Evolutionary conservation across 192 early-diverging fungal genomes (phyloP), one percentile per base, ranked within the genome.

Genomic region (Coemansia sp.): DNA sequence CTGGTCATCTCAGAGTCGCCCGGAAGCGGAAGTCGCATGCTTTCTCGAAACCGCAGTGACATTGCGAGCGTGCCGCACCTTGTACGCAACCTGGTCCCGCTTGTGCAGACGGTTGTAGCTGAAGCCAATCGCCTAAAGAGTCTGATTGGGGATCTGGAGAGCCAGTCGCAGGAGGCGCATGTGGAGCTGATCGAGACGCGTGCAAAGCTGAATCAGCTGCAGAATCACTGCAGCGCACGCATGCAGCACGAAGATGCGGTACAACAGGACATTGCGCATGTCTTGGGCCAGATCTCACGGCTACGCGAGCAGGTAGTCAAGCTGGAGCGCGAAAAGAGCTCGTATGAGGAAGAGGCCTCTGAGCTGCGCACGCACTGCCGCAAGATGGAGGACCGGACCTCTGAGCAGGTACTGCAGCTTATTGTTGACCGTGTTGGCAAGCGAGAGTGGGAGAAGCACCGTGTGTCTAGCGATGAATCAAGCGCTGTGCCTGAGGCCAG

Each of bases 221-320:
- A 67, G 47, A 65, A 42, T 31, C 60, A 73, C 34, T 79, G 67
- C 38, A 20, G 46, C 7, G 63, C 37, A 54, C 76, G 76, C 46
- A 52, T 63, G 11, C 56, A 55, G 60, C 62, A 79, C 17, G 76
- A 79, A 15, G 67, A 79, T 18, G 63, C 61, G 4, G 58, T 79
- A 8, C 76, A 79, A 57, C 67, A 79, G 46, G 76, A 79, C 44
- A 73, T 79, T 48, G 65, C 67, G 18, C 76, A 79, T 56, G 76
- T 79, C 7, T 52, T 79, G 26, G 64, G 42, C 28, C 76, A 79
- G 58, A 79, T 79, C 28, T 63, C 76, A 0, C 63, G 67, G 11
- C 70, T 79, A 42, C 67, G 76, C 38, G 34, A 54, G 21, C 68
- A 69, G 31, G 64, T 79, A 10, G 61, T 64, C 2, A 54, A 47